Base-by-base conservation (phyloP, 139 green algal species). In the Closterium sp. region DNA sequence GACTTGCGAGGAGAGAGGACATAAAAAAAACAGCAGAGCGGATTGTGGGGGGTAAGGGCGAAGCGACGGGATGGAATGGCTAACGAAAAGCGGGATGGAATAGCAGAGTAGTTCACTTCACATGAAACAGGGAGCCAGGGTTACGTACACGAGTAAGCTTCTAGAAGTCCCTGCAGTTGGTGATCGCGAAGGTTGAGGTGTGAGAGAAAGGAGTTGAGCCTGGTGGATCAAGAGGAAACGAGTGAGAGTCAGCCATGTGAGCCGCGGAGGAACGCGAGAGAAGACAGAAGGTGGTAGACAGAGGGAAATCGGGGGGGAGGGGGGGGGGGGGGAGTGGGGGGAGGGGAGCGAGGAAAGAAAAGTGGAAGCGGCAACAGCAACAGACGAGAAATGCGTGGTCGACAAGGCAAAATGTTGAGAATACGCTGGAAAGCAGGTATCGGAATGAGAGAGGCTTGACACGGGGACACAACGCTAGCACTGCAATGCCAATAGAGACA, bases 131-230 rank as follows among this genome's bases (percentile, higher is more conserved):
- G 43, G 43, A 69, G 43, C 43, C 10, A 25, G 7, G 23, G 43
- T 4, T 28, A 87, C 97, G 95, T 89, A 98, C 97, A 99, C 85
- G 97, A 98, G 87, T 98, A 99, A 0, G 96, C 97, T 92, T 99
- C 97, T 34, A 99, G 94, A 84, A 98, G 95, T 7, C 97, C 97
- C 30, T 96, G 93, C 0, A 99, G 95, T 9, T 98, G 93, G 86
- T 97, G 96, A 9, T 99, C 97, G 1, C 97, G 97, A 4, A 97
- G 95, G 91, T 99, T 96, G 1, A 99, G 95, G 64, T 97, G 93
- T 76, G 98, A 96, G 6, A 99, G 91, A 69, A 69, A 69, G 9
- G 43, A 69, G 23, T 69, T 69, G 23, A 69, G 43, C 43, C 43
- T 69, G 43, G 43, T 69, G 38, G 38, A 1, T 5, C 23, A 16